phyloP scores from a whole-genome alignment of 2,329 filamentous ascomycete genomes.

The Allantophomopsis lycopodina region DNA sequence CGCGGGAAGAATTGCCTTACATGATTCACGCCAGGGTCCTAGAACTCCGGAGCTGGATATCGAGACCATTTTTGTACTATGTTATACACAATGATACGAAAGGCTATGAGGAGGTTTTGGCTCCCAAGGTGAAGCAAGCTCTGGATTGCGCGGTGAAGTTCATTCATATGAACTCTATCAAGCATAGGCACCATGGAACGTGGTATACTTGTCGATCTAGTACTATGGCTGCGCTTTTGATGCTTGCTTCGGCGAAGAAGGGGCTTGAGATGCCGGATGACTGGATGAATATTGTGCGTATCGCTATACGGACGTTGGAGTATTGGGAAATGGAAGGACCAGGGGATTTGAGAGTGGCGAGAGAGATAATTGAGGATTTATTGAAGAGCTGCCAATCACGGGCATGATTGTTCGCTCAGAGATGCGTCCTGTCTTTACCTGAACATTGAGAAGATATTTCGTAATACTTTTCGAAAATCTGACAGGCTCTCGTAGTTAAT shows the following conservation, averaged over 20 bases:
- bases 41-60: slow-evolving; percentile 16
- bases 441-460: too few species aligned
- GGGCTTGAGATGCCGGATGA: neutral
- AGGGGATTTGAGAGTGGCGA: neutral
- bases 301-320: neutral
- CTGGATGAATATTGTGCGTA: neutral
- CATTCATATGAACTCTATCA: slow-evolving; percentile 10
- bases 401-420: too few species aligned
- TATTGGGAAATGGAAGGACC: neutral
- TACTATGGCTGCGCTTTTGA: neutral
- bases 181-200: slow-evolving; percentile 18
- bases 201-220: slow-evolving; percentile 12
- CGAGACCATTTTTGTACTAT: slow-evolving; percentile 18
- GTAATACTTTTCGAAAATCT: too few species aligned
- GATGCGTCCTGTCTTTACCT: too few species aligned
- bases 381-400: neutral
- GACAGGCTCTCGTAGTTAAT: too few species aligned
- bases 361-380: neutral
- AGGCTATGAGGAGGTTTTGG: slow-evolving; percentile 3
- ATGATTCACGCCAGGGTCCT: slow-evolving; percentile 17
- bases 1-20: slow-evolving; percentile 8
- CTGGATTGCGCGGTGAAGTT: slow-evolving; percentile 15
- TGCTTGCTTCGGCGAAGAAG: neutral
- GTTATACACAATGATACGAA: slow-evolving; percentile 8
- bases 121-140: slow-evolving; percentile 10